Base-by-base conservation (phyloP, 139 green algal genomes). In the Trebouxia sp. region DNA sequence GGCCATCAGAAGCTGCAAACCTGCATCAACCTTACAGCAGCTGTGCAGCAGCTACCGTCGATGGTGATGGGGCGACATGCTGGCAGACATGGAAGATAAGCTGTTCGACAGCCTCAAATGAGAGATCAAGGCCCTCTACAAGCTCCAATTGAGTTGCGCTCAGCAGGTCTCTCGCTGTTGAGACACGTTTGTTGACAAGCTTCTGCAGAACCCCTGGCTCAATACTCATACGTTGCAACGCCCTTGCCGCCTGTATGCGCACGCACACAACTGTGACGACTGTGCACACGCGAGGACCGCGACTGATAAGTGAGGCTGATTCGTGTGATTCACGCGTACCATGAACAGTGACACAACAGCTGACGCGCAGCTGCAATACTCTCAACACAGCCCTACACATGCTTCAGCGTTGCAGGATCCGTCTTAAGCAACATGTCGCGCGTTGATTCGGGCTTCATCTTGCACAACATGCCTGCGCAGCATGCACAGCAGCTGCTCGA, bases 121-220 rank as follows among this genome's bases (percentile, higher is more conserved):
- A 41, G n/a, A 78, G 55, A 8, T 78, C 85, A 6, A 92, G 79
- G 24, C 83, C 51, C 65, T 92, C 88, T 0, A 87, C 74, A 22
- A 92, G 70, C 51, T 92, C 88, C 0, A 85, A 45, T 0, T 62
- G 47, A 32, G 39, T 43, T 15, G 47, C 30, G 1, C 42, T 11
- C 30, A 80, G 75, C 15, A 80, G 35, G 30, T 80, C 75, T 38
- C 32, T 43, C 9, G 75, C 38, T 5, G 75, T 80, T 7, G 47
- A 43, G 11, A 80, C 9, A 12, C 47, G 75, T 12, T 6, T 67
- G 48, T 32, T 67, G 4, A 43, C 32, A 15, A 80, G 75, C 35
- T 72, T 72, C 9, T 41, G 62, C 62, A 72, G 1, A 28, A 72
- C 43, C 5, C 5, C 35, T 10, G 62, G 32, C n/a, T 72, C 62